A percentile compares a stretch with the other conserved stretches of the same genome.
Evolutionary conservation across 495 filamentous ascomycete genomes (phyloP).

Genomic region (Terfezia claveryi): DNA sequence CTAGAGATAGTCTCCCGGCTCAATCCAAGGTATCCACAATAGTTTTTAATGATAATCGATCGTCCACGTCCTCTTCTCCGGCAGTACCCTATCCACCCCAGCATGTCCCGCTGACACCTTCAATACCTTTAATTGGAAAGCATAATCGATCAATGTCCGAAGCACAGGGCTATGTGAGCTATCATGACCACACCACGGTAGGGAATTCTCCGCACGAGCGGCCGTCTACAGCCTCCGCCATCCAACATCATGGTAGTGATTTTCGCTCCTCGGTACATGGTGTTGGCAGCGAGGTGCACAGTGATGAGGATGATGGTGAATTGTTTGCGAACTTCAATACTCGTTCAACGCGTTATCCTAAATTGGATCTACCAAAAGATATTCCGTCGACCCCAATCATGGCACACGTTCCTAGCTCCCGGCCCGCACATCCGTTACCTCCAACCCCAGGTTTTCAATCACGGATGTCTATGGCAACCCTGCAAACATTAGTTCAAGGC

Average conservation of each 20-base stretch:
- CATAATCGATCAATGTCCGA: conserved; percentile 38
- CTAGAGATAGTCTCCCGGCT: conserved; percentile 40
- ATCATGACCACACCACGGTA: background rate
- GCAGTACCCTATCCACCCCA: conserved; percentile 15
- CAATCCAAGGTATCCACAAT: conserved; percentile 1
- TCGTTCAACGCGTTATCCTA: background rate
- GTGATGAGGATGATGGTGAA: background rate
- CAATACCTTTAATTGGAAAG: conserved; percentile 23
- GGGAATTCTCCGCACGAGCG: background rate
- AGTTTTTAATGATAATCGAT: conserved; percentile 38
- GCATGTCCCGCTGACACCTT: conserved; percentile 15
- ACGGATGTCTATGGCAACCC: background rate
- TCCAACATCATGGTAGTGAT: background rate
- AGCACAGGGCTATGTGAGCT: conserved; percentile 19
- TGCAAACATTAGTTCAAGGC: background rate
- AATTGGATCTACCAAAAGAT: background rate
- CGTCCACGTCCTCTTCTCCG: conserved; percentile 31
- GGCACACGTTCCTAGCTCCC: conserved; percentile 14
- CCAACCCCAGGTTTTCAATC: background rate
- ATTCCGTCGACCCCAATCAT: conserved; percentile 14
- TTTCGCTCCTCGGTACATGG: background rate
- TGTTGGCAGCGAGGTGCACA: background rate
- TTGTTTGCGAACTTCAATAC: background rate
- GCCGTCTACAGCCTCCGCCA: background rate
- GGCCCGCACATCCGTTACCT: conserved; percentile 8